Evolutionary conservation across 305 asterid genomes (phyloP).

Genomic region (Ruellia speciosa): DNA sequence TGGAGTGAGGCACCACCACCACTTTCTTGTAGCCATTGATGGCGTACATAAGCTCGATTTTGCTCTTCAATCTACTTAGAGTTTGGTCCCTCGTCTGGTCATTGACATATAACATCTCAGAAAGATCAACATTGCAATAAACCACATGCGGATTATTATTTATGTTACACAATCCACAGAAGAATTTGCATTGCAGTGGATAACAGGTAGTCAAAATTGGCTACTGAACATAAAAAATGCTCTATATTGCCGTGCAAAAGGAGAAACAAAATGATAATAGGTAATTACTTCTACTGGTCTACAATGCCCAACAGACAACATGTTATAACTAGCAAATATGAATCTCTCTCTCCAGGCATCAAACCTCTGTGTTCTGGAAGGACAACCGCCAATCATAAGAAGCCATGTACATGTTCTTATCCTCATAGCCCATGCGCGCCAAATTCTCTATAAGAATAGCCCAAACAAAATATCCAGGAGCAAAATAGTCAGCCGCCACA

Average conservation of each 20-base stretch:
- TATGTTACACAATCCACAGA: too few relatives aligned
- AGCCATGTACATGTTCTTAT: constrained; percentile 88
- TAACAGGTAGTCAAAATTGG: too few relatives aligned
- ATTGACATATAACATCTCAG: too few relatives aligned
- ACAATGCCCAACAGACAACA: too few relatives aligned
- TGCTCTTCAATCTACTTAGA: constrained; percentile 80
- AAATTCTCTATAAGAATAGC: constrained; percentile 79
- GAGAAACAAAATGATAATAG: too few relatives aligned
- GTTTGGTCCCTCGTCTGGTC: constrained; percentile 68
- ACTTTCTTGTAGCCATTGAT: constrained; percentile 72
- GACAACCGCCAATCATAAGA: constrained; percentile 94
- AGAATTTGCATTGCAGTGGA: too few relatives aligned
- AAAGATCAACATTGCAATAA: too few relatives aligned
- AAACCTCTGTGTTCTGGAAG: constrained; percentile 86
- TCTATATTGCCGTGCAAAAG: too few relatives aligned
- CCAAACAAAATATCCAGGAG: constrained; percentile 91
- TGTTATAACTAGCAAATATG: too few relatives aligned
- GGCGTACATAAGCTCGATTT: constrained; percentile 74
- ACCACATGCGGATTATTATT: too few relatives aligned
- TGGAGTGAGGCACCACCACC: constrained; percentile 97
- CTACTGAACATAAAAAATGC: too few relatives aligned
- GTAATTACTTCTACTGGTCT: too few relatives aligned
- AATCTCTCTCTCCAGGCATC: not conserved
- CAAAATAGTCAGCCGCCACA: constrained; percentile 86
- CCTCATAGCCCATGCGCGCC: constrained; percentile 90